Base-by-base conservation (phyloP, 2,329 filamentous ascomycete genomes). In the Nothomitra cinnamomea region DNA sequence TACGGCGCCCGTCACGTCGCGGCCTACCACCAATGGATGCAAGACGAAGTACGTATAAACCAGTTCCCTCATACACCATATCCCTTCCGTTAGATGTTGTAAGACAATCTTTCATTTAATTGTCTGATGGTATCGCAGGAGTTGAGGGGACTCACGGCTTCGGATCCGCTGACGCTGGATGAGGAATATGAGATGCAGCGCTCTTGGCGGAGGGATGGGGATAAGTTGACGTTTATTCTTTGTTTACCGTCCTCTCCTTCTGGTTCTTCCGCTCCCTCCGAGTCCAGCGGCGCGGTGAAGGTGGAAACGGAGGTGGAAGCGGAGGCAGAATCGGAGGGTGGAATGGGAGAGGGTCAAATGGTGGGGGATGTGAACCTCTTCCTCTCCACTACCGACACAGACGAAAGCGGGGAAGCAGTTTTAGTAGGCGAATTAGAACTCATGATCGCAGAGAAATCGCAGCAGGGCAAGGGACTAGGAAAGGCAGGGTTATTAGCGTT, bases 221-320 rank as follows among this genome's bases (percentile, higher is more conserved):
- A 96, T 68, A 96, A 96, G 69, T 67, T 96, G 57, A 96, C 90
- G 0, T 96, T 95, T 61, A 95, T 96, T 64, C 68, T 85, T 53
- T 95, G 87, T 63, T 69, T 73, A 8, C 75, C 79, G 0, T 17
- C 32, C 49, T 19, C 17, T 51, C 48, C 53, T 2, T 54, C 55
- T 5, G 54, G 58, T 2, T 4, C 28, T 4, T 32, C 28, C 10
- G 28, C 28, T 22, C 47, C 5, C 55, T 52, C 24, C 36, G 43
- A 35, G n/a, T 32, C 13, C 35, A 41, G 12, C 55, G 54, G 13
- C 53, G 57, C n/a, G n/a, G n/a, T n/a, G n/a, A n/a, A n/a, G n/a
- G n/a, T n/a, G 28, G 40, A 53, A 40, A 69, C 72, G 0, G 68
- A 69, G 1, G 69, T 71, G 3, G 87, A 90, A 61, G 61, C 67